Conservation (phyloP, 129 eudicot genomes). For the Glebionis coronaria region DNA sequence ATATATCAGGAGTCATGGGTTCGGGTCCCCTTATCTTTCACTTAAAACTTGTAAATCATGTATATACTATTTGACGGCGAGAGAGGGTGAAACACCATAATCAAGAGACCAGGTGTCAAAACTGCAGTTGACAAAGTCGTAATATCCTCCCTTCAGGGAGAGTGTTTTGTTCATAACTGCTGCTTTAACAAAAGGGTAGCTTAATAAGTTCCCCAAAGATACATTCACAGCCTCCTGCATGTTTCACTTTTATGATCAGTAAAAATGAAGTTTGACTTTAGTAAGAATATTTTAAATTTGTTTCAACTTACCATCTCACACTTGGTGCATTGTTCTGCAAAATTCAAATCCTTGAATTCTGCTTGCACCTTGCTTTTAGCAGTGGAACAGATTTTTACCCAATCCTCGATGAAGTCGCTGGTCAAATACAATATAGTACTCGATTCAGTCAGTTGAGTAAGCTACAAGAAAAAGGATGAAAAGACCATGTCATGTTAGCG, state of each 20-base stretch:
- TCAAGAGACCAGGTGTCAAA: conserved; percentile 76
- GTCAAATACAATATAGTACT: conserved; percentile 5
- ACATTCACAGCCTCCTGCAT: conserved; percentile 88
- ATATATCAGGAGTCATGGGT: background rate
- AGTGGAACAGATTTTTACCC: conserved; percentile 68
- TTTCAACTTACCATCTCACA: conserved; percentile 57
- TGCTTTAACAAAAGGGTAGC: conserved; percentile 72
- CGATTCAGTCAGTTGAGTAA: too few relatives aligned
- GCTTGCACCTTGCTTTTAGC: conserved; percentile 67
- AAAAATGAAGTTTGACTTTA: too few relatives aligned
- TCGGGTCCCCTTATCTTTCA: background rate
- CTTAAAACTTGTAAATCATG: too few relatives aligned
- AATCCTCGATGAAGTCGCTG: conserved; percentile 76
- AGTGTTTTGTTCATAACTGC: conserved; percentile 47
- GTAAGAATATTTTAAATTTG: background rate
- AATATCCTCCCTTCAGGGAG: conserved; percentile 68
- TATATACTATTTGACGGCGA: background rate
- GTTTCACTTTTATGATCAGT: background rate
- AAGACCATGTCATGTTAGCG: background rate
- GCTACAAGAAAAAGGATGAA: background rate
- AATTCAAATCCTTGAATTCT: conserved; percentile 29
- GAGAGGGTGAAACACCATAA: conserved; percentile 44
- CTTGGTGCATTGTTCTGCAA: conserved; percentile 45
- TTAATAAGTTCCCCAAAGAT: conserved; percentile 63
- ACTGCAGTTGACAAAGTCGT: conserved; percentile 62